Percentiles rank a stretch among this genome's conserved stretches.
Evolutionary conservation across 2,329 filamentous ascomycete genomes (phyloP).

Genomic region (Stemphylium lycopersici): DNA sequence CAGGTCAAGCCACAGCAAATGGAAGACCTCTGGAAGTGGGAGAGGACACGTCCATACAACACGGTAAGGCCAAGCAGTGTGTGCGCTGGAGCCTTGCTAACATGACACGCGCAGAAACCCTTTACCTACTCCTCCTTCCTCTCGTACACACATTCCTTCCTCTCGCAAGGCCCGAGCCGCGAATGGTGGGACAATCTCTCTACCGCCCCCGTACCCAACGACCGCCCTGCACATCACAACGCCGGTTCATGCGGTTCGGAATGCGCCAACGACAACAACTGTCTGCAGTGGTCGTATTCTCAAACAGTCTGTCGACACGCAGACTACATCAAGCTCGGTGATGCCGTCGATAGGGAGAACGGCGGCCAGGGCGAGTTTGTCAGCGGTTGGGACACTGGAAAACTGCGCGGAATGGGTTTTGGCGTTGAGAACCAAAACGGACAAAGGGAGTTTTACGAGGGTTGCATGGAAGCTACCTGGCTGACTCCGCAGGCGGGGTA

Average conservation of each 20-base stretch:
- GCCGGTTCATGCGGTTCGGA: slow-evolving; percentile 44
- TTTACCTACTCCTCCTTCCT: slow-evolving; percentile 47
- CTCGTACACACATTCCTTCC: slow-evolving; percentile 45
- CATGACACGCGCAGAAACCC: slow-evolving; percentile 36
- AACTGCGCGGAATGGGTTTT: slow-evolving; percentile 45
- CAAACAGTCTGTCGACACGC: slow-evolving; percentile 48
- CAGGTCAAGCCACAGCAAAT: slow-evolving; percentile 54
- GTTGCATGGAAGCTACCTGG: slow-evolving; percentile 49
- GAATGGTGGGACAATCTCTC: slow-evolving; percentile 48
- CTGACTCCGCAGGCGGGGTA: slow-evolving; percentile 41
- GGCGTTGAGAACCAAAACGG: slow-evolving; percentile 42
- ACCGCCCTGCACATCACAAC: slow-evolving; percentile 43
- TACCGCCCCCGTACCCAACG: slow-evolving; percentile 40
- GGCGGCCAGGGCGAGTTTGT: slow-evolving; percentile 46
- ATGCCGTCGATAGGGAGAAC: slow-evolving; percentile 41
- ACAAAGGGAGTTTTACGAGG: slow-evolving; percentile 38
- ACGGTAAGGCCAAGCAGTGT: slow-evolving; percentile 23
- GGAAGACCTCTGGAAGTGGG: slow-evolving; percentile 58
- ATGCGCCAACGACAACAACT: slow-evolving; percentile 41
- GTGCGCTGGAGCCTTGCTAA: not conserved
- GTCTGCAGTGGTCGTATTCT: slow-evolving; percentile 47
- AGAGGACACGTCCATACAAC: slow-evolving; percentile 46
- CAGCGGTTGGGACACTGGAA: slow-evolving; percentile 48
- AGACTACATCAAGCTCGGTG: slow-evolving; percentile 44
- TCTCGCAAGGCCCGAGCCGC: slow-evolving; percentile 37